Evolutionary conservation across 208 protist species (phyloP).

Genomic region (Leishmania lainsoni): DNA sequence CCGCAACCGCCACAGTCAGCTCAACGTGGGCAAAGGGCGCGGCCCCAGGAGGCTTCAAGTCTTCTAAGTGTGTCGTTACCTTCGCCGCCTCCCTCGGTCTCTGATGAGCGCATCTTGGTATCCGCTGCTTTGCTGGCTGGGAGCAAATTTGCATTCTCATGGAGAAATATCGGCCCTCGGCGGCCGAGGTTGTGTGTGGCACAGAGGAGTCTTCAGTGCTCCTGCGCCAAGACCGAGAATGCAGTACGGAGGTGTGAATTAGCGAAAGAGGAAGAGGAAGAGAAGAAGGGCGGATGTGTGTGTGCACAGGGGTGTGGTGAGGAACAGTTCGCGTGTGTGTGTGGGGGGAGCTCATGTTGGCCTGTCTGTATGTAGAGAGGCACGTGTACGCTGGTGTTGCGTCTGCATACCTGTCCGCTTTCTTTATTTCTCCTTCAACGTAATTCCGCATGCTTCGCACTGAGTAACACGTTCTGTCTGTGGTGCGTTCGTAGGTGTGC

Average conservation of each 20-base stretch:
- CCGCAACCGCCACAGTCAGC: neutral
- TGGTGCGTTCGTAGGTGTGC: neutral
- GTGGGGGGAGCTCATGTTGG: neutral
- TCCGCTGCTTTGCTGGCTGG: slow-evolving; percentile 59
- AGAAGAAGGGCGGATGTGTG: neutral
- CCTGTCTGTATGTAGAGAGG: neutral
- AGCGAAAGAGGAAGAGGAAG: neutral
- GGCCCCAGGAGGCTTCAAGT: neutral
- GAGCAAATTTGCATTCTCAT: slow-evolving; percentile 52
- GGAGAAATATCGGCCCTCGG: slow-evolving; percentile 49
- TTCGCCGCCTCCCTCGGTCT: neutral
- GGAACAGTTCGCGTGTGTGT: neutral
- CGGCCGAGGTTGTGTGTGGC: slow-evolving; percentile 40
- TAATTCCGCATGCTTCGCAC: neutral
- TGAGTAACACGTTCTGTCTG: neutral
- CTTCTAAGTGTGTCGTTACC: neutral
- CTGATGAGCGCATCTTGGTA: slow-evolving; percentile 21
- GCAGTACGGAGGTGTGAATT: neutral
- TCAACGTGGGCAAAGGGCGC: neutral
- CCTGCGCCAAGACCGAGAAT: neutral
- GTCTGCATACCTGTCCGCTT: neutral
- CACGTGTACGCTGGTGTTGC: too few relatives aligned
- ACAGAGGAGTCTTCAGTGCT: slow-evolving; percentile 38
- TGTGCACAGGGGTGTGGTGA: neutral
- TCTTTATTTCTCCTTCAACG: neutral